phyloP scores from a whole-genome alignment of 1,139 yeast species.

The Spencermartinsiella ligniputridi region DNA sequence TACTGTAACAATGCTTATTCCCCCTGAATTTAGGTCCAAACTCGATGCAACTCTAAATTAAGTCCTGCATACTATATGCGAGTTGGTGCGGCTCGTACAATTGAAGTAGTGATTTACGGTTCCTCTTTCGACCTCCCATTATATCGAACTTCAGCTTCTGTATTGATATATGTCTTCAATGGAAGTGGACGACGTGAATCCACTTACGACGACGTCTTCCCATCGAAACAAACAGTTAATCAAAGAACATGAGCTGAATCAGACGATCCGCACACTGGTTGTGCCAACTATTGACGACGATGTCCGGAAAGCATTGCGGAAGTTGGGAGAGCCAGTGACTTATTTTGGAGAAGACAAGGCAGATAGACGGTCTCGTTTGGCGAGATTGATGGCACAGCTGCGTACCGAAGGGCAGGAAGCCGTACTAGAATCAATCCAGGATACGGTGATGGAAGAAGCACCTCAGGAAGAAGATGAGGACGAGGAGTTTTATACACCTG shows the following conservation, averaged over 20 bases:
- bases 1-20: too few relatives aligned
- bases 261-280: slow-evolving; percentile 25
- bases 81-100: too few relatives aligned
- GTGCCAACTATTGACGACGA: slow-evolving; percentile 65
- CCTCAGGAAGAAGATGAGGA: slow-evolving; percentile 49
- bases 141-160: too few relatives aligned
- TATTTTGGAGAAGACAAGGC: slow-evolving; percentile 57
- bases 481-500: slow-evolving; percentile 85
- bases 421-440: slow-evolving; percentile 16
- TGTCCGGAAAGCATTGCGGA: slow-evolving; percentile 47
- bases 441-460: slow-evolving; percentile 28
- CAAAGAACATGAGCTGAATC: slow-evolving; percentile 23
- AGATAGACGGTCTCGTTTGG: slow-evolving; percentile 57
- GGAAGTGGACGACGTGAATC: neutral
- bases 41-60: too few relatives aligned
- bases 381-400: slow-evolving; percentile 34
- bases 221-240: slow-evolving; percentile 18
- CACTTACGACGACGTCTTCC: neutral
- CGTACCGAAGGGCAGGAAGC: slow-evolving; percentile 21
- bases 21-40: too few relatives aligned
- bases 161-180: too few relatives aligned
- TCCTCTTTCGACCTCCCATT: too few relatives aligned
- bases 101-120: too few relatives aligned
- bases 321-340: slow-evolving; percentile 56
- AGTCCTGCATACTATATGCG: too few relatives aligned